phyloP scores from a whole-genome alignment of 2,329 filamentous ascomycete species.

The Aureobasidium sp. region DNA sequence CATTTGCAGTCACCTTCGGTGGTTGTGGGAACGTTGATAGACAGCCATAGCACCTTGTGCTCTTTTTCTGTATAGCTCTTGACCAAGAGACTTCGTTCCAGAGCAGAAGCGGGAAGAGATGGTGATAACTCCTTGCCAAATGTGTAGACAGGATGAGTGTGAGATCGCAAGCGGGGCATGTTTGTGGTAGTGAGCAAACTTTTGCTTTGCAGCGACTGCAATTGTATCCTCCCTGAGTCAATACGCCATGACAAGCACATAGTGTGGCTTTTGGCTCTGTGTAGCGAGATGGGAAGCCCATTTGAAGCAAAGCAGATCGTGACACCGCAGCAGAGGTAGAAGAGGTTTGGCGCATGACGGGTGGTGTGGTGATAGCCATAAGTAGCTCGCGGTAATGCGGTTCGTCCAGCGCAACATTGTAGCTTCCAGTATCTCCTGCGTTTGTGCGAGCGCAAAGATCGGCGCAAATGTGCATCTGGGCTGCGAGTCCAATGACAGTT shows the following conservation, averaged over 20 bases:
- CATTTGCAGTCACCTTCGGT: background rate
- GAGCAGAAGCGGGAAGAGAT: conserved; percentile 81
- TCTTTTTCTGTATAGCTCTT: conserved; percentile 46
- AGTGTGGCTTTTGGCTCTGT: conserved; percentile 66
- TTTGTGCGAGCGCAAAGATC: conserved; percentile 88
- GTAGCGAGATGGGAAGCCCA: conserved; percentile 90
- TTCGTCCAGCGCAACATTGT: conserved; percentile 80
- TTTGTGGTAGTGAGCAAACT: conserved; percentile 82
- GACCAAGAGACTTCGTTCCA: conserved; percentile 88
- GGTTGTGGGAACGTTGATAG: conserved; percentile 59
- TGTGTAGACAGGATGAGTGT: conserved; percentile 93
- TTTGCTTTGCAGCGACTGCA: conserved; percentile 85
- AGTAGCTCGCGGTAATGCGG: conserved; percentile 84
- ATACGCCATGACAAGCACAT: conserved; percentile 84
- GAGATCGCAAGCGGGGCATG: conserved; percentile 84
- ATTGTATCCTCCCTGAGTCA: conserved; percentile 76
- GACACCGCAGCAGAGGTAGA: conserved; percentile 16
- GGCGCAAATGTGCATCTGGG: conserved; percentile 84
- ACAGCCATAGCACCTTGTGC: conserved; percentile 69
- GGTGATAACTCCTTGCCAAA: conserved; percentile 85
- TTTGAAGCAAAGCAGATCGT: conserved; percentile 67
- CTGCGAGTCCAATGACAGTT: conserved; percentile 81
- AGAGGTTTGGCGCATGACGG: conserved; percentile 57
- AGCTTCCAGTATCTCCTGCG: conserved; percentile 65
- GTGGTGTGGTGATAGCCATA: conserved; percentile 81